These are phyloP conservation scores for Clonostachys chloroleuca DNA, from an alignment of 2,329 filamentous ascomycete species.

Conservation along the genomic window DNA sequence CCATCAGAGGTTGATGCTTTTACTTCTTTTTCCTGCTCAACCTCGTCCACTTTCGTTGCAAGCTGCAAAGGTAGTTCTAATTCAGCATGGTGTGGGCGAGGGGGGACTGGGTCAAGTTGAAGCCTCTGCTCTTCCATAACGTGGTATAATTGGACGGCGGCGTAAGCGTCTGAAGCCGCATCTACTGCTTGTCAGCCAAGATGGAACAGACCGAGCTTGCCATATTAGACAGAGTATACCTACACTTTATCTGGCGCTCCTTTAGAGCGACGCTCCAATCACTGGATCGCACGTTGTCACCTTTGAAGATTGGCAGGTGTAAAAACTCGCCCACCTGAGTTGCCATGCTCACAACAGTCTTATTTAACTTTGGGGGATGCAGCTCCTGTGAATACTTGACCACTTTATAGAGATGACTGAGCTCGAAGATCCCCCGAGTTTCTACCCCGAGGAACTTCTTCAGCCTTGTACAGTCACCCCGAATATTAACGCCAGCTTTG, in stretches of 20 bases:
- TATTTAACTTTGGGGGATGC: constrained; percentile 57
- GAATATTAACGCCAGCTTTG: constrained; percentile 76
- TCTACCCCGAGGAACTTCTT: constrained; percentile 61
- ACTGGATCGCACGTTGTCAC: constrained; percentile 61
- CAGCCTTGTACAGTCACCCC: constrained; percentile 66
- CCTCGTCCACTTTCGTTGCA: constrained; percentile 13
- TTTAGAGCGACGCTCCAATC: constrained; percentile 67
- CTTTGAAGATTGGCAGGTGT: constrained; percentile 73
- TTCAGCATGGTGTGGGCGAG: constrained; percentile 65
- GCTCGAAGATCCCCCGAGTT: constrained; percentile 67
- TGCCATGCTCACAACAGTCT: constrained; percentile 60
- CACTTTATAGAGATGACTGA: constrained; percentile 77
- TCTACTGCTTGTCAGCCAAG: constrained; percentile 38
- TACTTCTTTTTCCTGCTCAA: no score
- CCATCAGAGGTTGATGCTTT: no score
- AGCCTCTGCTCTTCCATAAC: constrained; percentile 65
- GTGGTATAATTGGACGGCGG: constrained; percentile 68
- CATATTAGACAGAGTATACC: constrained; percentile 19
- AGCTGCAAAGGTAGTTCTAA: constrained; percentile 58
- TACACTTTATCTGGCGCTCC: constrained; percentile 65
- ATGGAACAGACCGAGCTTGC: background rate
- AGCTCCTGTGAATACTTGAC: constrained; percentile 59
- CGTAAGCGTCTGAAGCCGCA: constrained; percentile 81
- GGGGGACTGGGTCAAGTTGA: constrained; percentile 64
- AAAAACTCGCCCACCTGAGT: constrained; percentile 68